These are phyloP conservation scores for Lactarius vividus DNA, from an alignment of 768 basidiomycete species.

Conservation along the genomic window DNA sequence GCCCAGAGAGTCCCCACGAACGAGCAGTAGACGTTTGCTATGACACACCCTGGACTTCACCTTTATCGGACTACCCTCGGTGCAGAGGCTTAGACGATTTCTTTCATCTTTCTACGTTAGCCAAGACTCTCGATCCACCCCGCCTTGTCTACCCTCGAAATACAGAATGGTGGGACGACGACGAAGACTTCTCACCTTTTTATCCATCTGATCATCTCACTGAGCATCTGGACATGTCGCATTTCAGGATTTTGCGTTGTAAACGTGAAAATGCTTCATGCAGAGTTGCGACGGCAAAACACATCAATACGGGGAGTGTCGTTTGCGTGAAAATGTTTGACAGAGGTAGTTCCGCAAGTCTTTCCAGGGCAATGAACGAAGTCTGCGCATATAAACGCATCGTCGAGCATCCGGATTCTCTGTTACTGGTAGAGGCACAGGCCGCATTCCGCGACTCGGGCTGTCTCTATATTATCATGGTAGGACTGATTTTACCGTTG, in stretches of 20 bases:
- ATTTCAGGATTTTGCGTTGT: neutral
- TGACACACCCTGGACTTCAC: neutral
- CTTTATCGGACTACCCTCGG: neutral
- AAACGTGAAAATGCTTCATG: neutral
- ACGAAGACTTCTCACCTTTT: constrained; percentile 8
- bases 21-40: neutral
- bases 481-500: neutral
- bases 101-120: neutral
- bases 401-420: neutral
- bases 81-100: neutral
- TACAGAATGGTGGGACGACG: constrained; percentile 13
- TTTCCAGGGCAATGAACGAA: constrained; percentile 4
- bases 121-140: neutral
- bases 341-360: neutral
- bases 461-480: constrained; percentile 7
- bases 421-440: constrained; percentile 12
- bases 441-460: constrained; percentile 2
- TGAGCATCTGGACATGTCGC: neutral
- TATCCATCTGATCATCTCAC: neutral
- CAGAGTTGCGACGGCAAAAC: neutral
- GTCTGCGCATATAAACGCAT: constrained; percentile 11
- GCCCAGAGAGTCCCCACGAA: neutral
- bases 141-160: neutral
- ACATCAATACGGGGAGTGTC: neutral
- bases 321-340: constrained; percentile 9